These are phyloP conservation scores for Monilinia fructicola DNA, from an alignment of 2,329 filamentous ascomycete species.

Conservation along the genomic window DNA sequence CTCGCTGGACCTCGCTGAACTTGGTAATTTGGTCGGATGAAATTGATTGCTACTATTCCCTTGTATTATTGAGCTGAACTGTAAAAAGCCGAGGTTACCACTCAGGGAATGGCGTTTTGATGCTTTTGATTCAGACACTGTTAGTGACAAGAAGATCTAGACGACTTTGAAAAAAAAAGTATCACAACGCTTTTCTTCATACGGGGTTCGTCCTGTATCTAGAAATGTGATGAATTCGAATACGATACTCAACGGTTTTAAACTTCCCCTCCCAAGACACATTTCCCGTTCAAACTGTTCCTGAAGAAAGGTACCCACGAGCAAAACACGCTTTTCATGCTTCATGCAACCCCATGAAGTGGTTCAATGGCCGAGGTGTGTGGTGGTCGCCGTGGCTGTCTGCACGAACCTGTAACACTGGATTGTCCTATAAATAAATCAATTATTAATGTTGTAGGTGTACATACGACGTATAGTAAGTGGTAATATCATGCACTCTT, in stretches of 20 bases:
- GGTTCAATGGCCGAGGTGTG: conserved; percentile 20
- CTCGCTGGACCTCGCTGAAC: conserved; percentile 1
- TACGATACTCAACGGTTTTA: conserved; percentile 23
- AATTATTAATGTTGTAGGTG: conserved; percentile 5
- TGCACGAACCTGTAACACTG: conserved; percentile 18
- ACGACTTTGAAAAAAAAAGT: background rate
- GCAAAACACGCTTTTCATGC: conserved; percentile 23
- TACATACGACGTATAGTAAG: conserved; percentile 7
- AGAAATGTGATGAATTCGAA: conserved; percentile 7
- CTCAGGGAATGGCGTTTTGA: conserved; percentile 1
- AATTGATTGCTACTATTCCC: conserved; percentile 7
- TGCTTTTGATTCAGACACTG: background rate
- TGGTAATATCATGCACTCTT: conserved; percentile 20
- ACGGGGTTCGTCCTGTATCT: conserved; percentile 16
- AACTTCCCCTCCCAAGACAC: conserved; percentile 20
- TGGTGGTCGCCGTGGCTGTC: conserved; percentile 17
- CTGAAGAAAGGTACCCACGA: conserved; percentile 21
- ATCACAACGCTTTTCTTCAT: conserved; percentile 10
- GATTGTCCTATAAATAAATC: conserved; percentile 12
- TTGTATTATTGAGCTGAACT: conserved; percentile 18
- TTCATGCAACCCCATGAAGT: conserved; percentile 21
- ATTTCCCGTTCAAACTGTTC: conserved; percentile 15
- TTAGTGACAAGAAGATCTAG: conserved; percentile 5
- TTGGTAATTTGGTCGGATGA: conserved; percentile 12
- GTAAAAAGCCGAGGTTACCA: conserved; percentile 8